Base-by-base conservation (phyloP, 163 green algal species). In the Smithsoniella earleae region DNA sequence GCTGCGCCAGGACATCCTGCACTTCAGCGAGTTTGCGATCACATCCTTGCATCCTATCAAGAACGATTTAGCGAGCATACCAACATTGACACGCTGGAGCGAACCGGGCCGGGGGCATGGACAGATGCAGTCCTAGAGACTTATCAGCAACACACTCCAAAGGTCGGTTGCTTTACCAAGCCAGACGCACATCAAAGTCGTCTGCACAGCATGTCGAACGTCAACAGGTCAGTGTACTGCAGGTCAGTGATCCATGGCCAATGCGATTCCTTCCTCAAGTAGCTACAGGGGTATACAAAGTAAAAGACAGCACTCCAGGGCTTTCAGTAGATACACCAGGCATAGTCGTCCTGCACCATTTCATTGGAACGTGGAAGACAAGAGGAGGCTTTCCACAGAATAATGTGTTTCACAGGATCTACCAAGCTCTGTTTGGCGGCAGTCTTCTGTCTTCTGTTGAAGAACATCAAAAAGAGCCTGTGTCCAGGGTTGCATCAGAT, bases 181-280 rank as follows among this genome's bases (percentile, higher is more conserved):
- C n/a, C n/a, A n/a, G n/a, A n/a, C n/a, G n/a, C n/a, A n/a, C n/a
- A n/a, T n/a, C n/a, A n/a, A n/a, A n/a, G n/a, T n/a, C n/a, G n/a
- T n/a, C n/a, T n/a, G n/a, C n/a, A n/a, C n/a, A n/a, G n/a, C n/a
- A n/a, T n/a, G n/a, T n/a, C n/a, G n/a, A n/a, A n/a, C n/a, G n/a
- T n/a, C n/a, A n/a, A n/a, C n/a, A n/a, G n/a, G 40, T 10, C 40
- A 49, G 40, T 49, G 40, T 49, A 10, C 10, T 49, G 40, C 40
- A 49, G 40, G 10, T 49, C 40, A 49, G 40, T 13, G 40, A 49
- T 49, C 40, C 40, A 22, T 94, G 86, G 85, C 82, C 74, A 28
- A 86, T 95, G 28, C 81, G 88, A 22, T 80, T 96, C 52, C 82
- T 96, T 75, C 89, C 90, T 3, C 86, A 83, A 46, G 81, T 90